Conservation (phyloP, 345 rosid genomes). For the Alliaria petiolata region DNA sequence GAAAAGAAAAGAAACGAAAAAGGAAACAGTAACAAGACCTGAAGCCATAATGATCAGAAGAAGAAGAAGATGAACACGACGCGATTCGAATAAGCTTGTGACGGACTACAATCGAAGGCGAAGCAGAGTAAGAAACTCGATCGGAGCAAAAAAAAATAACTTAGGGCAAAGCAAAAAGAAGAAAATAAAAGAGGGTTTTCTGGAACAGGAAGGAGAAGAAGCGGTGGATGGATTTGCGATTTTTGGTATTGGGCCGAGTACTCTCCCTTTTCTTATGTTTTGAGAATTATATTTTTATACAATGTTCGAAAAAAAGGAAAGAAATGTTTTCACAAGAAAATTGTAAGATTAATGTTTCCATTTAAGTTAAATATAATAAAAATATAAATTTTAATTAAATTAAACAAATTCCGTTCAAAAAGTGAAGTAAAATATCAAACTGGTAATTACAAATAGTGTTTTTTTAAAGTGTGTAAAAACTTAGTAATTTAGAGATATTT, state of each 20-base stretch:
- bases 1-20: background rate
- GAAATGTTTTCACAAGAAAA: no score
- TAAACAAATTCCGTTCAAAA: no score
- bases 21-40: slow-evolving; percentile 10
- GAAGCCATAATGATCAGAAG: slow-evolving; percentile 20
- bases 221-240: background rate
- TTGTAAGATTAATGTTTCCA: no score
- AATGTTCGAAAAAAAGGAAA: no score
- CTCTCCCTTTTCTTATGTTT: no score
- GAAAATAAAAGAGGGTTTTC: background rate
- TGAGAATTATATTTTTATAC: no score
- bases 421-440: no score
- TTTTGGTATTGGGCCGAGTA: background rate
- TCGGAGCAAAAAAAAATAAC: background rate
- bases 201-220: background rate
- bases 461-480: no score
- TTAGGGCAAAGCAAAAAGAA: background rate
- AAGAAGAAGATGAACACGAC: background rate
- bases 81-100: background rate
- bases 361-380: no score
- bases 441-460: no score
- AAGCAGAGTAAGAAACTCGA: background rate
- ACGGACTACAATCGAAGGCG: background rate
- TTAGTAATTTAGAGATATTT: no score
- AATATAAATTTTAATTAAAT: no score